These are phyloP conservation scores for Macrolepiota albuminosa DNA, from an alignment of 768 basidiomycete genomes.

Conservation along the genomic window DNA sequence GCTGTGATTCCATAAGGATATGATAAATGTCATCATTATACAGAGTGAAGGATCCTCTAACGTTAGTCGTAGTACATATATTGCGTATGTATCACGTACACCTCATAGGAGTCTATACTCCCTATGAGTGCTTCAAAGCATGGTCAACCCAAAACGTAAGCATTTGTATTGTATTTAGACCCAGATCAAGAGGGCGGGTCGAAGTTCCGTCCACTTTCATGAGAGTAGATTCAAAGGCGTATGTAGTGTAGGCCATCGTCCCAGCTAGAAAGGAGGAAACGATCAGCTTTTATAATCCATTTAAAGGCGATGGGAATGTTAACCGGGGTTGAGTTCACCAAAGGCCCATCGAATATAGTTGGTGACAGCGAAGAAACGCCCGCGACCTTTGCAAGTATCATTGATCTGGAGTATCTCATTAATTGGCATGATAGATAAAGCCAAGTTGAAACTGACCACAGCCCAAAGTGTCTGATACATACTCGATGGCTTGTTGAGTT, in stretches of 20 bases:
- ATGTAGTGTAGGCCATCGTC: conserved; percentile 10
- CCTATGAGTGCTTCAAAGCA: background rate
- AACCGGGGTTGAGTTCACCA: conserved; percentile 18
- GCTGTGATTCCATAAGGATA: background rate
- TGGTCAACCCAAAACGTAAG: conserved; percentile 17
- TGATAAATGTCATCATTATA: background rate
- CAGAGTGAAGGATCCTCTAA: background rate
- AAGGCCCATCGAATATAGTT: conserved; percentile 23
- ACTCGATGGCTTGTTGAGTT: conserved; percentile 10
- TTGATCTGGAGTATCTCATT: conserved; percentile 10
- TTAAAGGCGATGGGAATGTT: background rate
- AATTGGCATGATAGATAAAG: background rate
- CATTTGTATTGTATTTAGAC: conserved; percentile 17
- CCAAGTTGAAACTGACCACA: conserved; percentile 15
- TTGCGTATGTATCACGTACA: background rate
- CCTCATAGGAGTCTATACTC: background rate
- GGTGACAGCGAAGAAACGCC: conserved; percentile 20
- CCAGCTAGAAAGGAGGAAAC: conserved; percentile 4
- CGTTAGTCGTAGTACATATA: no score
- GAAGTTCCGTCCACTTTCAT: conserved; percentile 12
- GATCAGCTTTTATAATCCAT: background rate
- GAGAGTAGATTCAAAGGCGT: conserved; percentile 14
- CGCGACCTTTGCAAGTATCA: conserved; percentile 18
- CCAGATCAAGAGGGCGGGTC: conserved; percentile 1
- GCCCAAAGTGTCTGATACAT: conserved; percentile 21